A percentile compares a stretch with the other conserved stretches of the same genome.
These are phyloP conservation scores for Aspergillus wentii DNA, from an alignment of 495 filamentous ascomycete species.

Conservation along the genomic window DNA sequence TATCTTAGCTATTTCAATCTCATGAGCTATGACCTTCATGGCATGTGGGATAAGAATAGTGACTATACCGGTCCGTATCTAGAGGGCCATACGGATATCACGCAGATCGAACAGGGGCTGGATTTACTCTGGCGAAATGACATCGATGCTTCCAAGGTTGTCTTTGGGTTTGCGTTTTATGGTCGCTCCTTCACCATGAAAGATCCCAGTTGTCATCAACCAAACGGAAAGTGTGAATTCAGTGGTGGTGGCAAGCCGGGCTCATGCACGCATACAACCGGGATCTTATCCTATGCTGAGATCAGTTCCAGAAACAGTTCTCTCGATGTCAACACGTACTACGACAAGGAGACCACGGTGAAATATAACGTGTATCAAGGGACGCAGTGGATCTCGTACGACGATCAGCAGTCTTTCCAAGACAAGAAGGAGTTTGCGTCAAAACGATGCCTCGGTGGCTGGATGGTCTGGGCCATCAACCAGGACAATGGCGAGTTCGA, in stretches of 20 bases:
- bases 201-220: conserved; percentile 26
- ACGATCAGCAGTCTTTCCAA: conserved; percentile 33
- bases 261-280: conserved; percentile 22
- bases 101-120: too few species aligned
- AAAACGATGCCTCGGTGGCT: conserved; percentile 13
- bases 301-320: conserved; percentile 21
- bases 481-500: conserved; percentile 13
- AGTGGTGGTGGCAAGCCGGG: conserved; percentile 19
- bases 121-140: conserved; percentile 43
- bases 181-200: conserved; percentile 35
- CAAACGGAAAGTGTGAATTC: too few species aligned
- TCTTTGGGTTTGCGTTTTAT: conserved; percentile 50
- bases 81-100: too few species aligned
- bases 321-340: conserved; percentile 12
- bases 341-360: conserved; percentile 12
- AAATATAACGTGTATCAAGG: conserved; percentile 20
- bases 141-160: conserved; percentile 35
- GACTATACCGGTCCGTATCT: conserved; percentile 9
- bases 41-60: conserved; percentile 8
- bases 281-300: conserved; percentile 34
- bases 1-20: conserved; percentile 47
- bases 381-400: conserved; percentile 39
- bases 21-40: conserved; percentile 49
- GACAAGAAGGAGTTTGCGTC: conserved; percentile 14
- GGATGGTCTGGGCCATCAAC: conserved; percentile 29